Conservation (phyloP, 331 rosid species). For the Arachis monticola region DNA sequence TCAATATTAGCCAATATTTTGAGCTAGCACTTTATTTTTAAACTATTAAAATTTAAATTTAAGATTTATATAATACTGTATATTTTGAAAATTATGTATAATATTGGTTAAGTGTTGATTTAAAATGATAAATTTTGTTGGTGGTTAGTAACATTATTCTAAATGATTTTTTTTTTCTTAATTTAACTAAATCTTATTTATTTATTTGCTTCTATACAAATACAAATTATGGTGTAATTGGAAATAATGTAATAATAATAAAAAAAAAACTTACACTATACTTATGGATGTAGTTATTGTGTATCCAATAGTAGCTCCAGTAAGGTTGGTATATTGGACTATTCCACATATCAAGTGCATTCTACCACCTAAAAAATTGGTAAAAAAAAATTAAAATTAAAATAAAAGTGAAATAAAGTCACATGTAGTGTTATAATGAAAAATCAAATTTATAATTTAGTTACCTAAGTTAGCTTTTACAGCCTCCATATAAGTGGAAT, state of each 20-base stretch:
- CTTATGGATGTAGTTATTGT: constrained; percentile 39
- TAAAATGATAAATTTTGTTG: too few species aligned
- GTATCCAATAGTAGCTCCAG: constrained; percentile 42
- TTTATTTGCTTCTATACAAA: background rate
- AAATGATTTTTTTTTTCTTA: background rate
- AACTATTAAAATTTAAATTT: too few species aligned
- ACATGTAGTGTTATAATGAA: background rate
- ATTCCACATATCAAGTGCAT: constrained; percentile 36
- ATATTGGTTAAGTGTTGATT: too few species aligned
- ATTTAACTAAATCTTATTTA: background rate
- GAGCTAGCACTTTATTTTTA: too few species aligned
- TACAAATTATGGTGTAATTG: background rate
- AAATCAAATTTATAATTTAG: background rate
- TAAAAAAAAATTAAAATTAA: background rate
- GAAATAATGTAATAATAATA: background rate
- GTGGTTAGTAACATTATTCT: too few species aligned
- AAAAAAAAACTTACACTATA: constrained; percentile 33
- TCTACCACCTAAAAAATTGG: constrained; percentile 32
- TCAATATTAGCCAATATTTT: too few species aligned
- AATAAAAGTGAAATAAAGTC: background rate
- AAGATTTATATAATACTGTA: too few species aligned
- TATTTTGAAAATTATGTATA: too few species aligned
- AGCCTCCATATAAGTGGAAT: constrained; percentile 38
- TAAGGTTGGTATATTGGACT: constrained; percentile 26
- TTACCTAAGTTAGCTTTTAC: constrained; percentile 37